A percentile compares a stretch with the other conserved stretches of the same genome.
These are phyloP conservation scores for Wickerhamomyces chambardii DNA, from an alignment of 805 yeast species.

Conservation along the genomic window DNA sequence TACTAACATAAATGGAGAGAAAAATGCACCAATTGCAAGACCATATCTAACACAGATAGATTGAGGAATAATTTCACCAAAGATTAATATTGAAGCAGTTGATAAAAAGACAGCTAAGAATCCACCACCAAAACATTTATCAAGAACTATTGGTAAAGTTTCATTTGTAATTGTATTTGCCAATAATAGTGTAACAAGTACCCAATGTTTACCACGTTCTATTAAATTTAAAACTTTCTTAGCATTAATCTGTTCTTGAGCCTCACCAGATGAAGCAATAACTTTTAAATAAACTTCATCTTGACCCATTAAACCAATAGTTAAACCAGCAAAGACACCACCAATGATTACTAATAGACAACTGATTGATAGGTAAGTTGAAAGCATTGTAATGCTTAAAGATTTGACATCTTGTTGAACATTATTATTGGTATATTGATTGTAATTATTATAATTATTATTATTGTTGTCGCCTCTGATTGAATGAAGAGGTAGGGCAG, in stretches of 20 bases:
- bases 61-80: constrained; percentile 97
- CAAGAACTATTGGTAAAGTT: constrained; percentile 88
- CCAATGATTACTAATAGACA: constrained; percentile 61
- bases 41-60: constrained; percentile 91
- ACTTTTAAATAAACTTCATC: constrained; percentile 93
- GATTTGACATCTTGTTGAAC: no score
- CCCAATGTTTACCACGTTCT: constrained; percentile 91
- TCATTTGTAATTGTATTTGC: constrained; percentile 92
- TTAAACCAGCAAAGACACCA: constrained; percentile 88
- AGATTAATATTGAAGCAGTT: constrained; percentile 87
- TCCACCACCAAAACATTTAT: constrained; percentile 92
- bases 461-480: no score
- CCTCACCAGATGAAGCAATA: constrained; percentile 79
- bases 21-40: constrained; percentile 79
- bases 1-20: constrained; percentile 77
- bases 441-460: no score
- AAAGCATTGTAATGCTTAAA: constrained; percentile 1
- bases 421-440: no score
- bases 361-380: constrained; percentile 31
- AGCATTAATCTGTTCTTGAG: constrained; percentile 59
- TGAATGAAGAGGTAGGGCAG: constrained; percentile 1
- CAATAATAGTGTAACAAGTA: constrained; percentile 76
- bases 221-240: constrained; percentile 62
- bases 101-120: constrained; percentile 93
- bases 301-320: constrained; percentile 97